These are phyloP conservation scores for Xylaria sp. DNA, from an alignment of 2,329 filamentous ascomycete genomes.

Conservation along the genomic window DNA sequence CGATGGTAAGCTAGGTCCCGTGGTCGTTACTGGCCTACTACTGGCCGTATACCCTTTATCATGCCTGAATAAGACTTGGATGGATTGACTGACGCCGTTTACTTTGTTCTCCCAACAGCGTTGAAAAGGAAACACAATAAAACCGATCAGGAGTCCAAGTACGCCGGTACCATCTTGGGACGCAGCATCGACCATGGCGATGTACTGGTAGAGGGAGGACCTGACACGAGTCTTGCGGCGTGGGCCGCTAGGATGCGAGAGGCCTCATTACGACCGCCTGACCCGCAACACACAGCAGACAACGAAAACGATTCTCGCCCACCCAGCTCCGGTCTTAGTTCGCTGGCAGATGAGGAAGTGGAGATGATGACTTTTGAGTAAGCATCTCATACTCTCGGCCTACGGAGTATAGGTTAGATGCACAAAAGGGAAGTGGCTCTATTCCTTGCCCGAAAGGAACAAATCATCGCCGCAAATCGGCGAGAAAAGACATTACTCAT, in stretches of 20 bases:
- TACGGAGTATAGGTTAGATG: not conserved
- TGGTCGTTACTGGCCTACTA: conserved; percentile 22
- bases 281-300: conserved; percentile 40
- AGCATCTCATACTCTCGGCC: not conserved
- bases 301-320: conserved; percentile 56
- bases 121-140: conserved; percentile 95
- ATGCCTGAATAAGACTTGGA: not conserved
- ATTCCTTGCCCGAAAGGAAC: not conserved
- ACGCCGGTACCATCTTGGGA: conserved; percentile 85
- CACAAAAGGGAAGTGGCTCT: not conserved
- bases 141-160: conserved; percentile 86
- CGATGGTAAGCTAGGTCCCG: conserved; percentile 62
- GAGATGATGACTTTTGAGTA: conserved; percentile 55
- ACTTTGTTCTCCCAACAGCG: conserved; percentile 57
- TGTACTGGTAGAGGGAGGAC: conserved; percentile 82
- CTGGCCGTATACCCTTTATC: not conserved
- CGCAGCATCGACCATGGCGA: conserved; percentile 76
- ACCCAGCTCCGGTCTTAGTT: conserved; percentile 67
- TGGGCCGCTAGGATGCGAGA: conserved; percentile 65
- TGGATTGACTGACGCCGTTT: conserved; percentile 1
- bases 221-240: conserved; percentile 72
- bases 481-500: not conserved
- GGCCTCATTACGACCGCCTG: conserved; percentile 46
- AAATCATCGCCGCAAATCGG: not conserved
- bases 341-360: conserved; percentile 60